Evolutionary conservation across 805 yeast genomes (phyloP), one percentile per base, ranked within the genome.

Genomic region (Vanderwaltozyma verrucispora): DNA sequence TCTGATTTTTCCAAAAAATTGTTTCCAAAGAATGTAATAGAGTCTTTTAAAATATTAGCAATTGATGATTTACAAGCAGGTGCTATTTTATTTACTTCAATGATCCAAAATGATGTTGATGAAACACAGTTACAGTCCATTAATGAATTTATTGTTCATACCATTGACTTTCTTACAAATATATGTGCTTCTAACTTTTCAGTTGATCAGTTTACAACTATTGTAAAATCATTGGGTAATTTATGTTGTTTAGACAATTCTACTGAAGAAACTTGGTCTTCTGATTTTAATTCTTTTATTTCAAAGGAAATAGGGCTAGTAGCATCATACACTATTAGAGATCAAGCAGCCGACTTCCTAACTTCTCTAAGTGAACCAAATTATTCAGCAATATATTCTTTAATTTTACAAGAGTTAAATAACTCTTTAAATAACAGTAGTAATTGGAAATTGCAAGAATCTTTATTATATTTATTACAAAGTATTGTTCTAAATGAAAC

Each of bases 301-400:
- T 72, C 87, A 2, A 80, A 75, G 26, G 87, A 83, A 39, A 68
- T 84, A 2, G 95, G 86, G 2, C 66, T 87, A 24, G 62, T 78
- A 0, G 62, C 77, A 0, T 72, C 71, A 5, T 58, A 60, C 9
- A 57, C 70, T 2, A 71, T 78, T 1, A 70, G 97, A 37, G 80
- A 77, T 34, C 69, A 81, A 0, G 62, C 78, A 1, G 64, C 66
- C 20, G 85, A 79, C 21, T 69, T 74, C 25, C 45, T 83, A 5
- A 59, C 71, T 0, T 77, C 74, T 16, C 47, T 77, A 26, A 64
- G 69, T 27, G 62, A 59, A 31, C 33, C 39, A 20, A 35, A 30
- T n/a, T 37, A 41, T 39, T 19, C 39, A 16, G 14, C 30, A 13
- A 28, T 40, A 6, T 37, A 17, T 30, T 36, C 17, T 27, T 40